Base-by-base conservation (phyloP, 306 rosid species). In the Lathyrus tuberosus region DNA sequence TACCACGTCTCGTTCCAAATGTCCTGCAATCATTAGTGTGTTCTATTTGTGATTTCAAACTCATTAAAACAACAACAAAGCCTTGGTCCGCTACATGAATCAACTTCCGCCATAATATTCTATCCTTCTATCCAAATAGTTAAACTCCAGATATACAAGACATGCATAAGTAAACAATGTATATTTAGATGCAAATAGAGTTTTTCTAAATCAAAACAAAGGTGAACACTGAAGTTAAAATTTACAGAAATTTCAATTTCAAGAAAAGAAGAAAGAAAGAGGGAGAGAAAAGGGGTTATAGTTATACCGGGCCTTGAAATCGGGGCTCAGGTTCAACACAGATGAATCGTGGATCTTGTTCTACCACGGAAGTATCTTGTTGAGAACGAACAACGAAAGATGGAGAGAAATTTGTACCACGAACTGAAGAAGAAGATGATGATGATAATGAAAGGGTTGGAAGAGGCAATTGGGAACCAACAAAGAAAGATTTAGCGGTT, bases 1-100 rank as follows among this genome's bases (percentile, higher is more conserved):
- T 95, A 90, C 96, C 96, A 94, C 38, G 89, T 87, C 20, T 69
- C 91, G 66, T 94, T 94, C 99, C 99, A 94, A 70, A 94, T 88
- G 76, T 94, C 99, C 97, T 94, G 56, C 76, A 79, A 64, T 58
- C 7, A 35, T 49, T 20, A 20, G 1, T 20, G 22, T 20, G 22
- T 20, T 20, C 22, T 20, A 20, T 20, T 20, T 20, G 22, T 20
- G 22, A 20, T 20, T 20, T 20, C 22, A 20, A 20, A 20, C 22
- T 20, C 22, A 1, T 20, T 20, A 20, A n/a, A n/a, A n/a, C n/a
- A n/a, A n/a, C n/a, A n/a, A n/a, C n/a, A n/a, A n/a, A n/a, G n/a
- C n/a, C n/a, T n/a, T n/a, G n/a, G n/a, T n/a, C n/a, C n/a, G n/a
- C n/a, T n/a, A n/a, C n/a, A n/a, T n/a, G n/a, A n/a, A n/a, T n/a